Evolutionary conservation across 1,139 yeast genomes (phyloP).

Genomic region (Wickerhamiella pararugosa): DNA sequence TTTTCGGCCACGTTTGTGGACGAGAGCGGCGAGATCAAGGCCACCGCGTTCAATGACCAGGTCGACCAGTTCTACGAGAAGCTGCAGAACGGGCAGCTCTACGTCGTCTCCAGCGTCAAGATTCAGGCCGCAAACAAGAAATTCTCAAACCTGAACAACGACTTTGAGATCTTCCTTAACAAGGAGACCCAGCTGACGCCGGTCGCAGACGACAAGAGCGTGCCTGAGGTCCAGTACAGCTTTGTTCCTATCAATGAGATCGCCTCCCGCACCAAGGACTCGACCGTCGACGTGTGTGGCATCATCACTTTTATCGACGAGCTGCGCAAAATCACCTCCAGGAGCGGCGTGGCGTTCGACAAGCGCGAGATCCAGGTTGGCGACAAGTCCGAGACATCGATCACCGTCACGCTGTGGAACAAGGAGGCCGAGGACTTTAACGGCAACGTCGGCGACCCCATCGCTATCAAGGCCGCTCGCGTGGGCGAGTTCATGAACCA

Average conservation of each 20-base stretch:
- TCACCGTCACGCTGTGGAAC: constrained; percentile 83
- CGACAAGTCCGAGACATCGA: constrained; percentile 66
- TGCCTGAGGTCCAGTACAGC: constrained; percentile 67
- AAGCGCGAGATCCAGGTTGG: constrained; percentile 81
- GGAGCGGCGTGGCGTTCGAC: constrained; percentile 79
- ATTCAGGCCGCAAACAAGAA: constrained; percentile 75
- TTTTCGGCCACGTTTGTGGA: constrained; percentile 81
- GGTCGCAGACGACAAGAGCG: constrained; percentile 35
- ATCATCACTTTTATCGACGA: constrained; percentile 66
- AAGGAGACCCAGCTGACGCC: constrained; percentile 58
- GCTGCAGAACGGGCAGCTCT: constrained; percentile 80
- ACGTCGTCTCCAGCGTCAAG: constrained; percentile 55
- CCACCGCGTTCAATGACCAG: constrained; percentile 81
- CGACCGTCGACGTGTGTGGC: constrained; percentile 70
- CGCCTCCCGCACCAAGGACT: constrained; percentile 51
- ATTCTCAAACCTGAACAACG: constrained; percentile 71
- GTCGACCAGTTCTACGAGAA: constrained; percentile 65
- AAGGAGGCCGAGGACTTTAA: constrained; percentile 65
- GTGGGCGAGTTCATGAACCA: constrained; percentile 75
- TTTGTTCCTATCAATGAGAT: constrained; percentile 58
- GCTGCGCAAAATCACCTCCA: constrained; percentile 72
- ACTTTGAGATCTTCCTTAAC: constrained; percentile 74
- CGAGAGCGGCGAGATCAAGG: constrained; percentile 92
- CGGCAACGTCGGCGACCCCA: constrained; percentile 48
- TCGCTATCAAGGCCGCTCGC: constrained; percentile 83